These are phyloP conservation scores for Penicillium psychrosexuale DNA, from an alignment of 2,329 filamentous ascomycete species.

Conservation along the genomic window DNA sequence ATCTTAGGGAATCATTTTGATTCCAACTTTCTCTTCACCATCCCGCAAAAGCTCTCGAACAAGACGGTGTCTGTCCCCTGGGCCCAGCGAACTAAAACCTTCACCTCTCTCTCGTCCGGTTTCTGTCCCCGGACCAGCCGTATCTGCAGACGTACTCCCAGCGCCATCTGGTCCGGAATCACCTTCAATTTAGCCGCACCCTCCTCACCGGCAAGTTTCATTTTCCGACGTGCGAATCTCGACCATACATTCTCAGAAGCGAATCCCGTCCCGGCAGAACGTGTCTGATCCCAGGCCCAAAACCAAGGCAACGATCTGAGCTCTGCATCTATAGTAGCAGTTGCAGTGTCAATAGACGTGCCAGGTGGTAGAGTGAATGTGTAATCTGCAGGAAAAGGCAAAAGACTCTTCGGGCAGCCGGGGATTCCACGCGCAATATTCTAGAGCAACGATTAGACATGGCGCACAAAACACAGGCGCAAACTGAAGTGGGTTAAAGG, in stretches of 20 bases:
- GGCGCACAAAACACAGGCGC: not conserved
- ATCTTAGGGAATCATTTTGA: constrained; percentile 1
- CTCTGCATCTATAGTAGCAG: constrained; percentile 45
- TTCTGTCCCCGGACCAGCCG: constrained; percentile 29
- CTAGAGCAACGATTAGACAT: constrained; percentile 12
- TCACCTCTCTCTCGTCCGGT: constrained; percentile 42
- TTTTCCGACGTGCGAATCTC: constrained; percentile 65
- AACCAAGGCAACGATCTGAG: constrained; percentile 57
- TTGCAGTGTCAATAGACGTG: constrained; percentile 31
- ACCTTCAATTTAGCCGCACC: constrained; percentile 28
- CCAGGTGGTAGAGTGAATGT: constrained; percentile 38
- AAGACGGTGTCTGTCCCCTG: constrained; percentile 69
- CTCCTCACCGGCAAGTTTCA: constrained; percentile 24
- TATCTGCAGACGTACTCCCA: constrained; percentile 60
- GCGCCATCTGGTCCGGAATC: constrained; percentile 40
- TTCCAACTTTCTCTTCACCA: constrained; percentile 59
- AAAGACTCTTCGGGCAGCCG: constrained; percentile 49
- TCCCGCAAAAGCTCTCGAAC: constrained; percentile 85
- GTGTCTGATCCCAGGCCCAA: constrained; percentile 62
- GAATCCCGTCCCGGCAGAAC: constrained; percentile 59
- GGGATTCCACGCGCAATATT: constrained; percentile 39
- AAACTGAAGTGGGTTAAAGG: not conserved
- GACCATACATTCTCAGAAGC: constrained; percentile 72
- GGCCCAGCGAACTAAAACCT: constrained; percentile 64
- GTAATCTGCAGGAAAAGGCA: constrained; percentile 54